phyloP scores from a whole-genome alignment of 108 stramenopile genomes.

The Schizochytrium sp. region DNA sequence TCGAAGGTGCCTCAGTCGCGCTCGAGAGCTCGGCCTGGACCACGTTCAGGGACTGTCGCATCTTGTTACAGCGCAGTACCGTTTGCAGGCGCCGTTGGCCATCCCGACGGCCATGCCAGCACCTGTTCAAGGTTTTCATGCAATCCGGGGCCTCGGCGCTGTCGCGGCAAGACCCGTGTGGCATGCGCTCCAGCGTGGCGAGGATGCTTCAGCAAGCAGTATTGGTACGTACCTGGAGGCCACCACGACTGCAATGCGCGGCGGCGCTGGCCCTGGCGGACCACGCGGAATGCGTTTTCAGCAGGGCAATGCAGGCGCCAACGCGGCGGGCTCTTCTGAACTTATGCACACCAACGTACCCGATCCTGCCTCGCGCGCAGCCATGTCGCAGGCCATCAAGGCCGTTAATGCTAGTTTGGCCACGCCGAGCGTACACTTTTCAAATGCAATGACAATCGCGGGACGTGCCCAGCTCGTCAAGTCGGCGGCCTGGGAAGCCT shows the following conservation, averaged over 20 bases:
- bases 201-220: background rate
- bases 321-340: background rate
- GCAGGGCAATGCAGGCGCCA: background rate
- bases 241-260: background rate
- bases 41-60: slow-evolving; percentile 15
- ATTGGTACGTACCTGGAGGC: background rate
- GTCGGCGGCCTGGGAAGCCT: slow-evolving; percentile 2
- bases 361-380: background rate
- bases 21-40: background rate
- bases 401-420: background rate
- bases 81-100: background rate
- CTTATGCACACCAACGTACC: background rate
- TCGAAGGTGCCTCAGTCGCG: background rate
- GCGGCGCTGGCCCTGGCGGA: background rate
- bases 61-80: background rate
- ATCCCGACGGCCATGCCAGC: slow-evolving; percentile 12
- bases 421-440: background rate
- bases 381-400: slow-evolving; percentile 6
- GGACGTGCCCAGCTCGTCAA: background rate
- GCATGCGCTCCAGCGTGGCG: background rate
- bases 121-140: background rate
- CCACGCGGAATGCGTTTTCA: background rate
- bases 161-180: background rate
- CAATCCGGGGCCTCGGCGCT: background rate
- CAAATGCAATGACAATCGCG: background rate